Evolutionary conservation across 305 asterid species (phyloP).

Genomic region (Stenogyne calaminthoides): DNA sequence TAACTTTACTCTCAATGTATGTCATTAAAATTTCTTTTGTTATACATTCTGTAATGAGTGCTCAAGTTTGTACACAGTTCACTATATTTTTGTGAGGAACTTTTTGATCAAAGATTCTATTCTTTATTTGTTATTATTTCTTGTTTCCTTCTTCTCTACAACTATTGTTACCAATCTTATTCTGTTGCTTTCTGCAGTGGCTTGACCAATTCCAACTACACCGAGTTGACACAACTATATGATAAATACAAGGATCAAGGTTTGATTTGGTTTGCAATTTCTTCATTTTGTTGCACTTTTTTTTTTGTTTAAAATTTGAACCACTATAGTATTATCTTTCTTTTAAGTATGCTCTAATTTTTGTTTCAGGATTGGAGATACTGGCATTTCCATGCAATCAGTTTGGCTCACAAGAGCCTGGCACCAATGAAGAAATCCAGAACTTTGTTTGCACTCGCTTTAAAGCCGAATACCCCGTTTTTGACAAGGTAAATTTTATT

Average conservation of each 20-base stretch:
- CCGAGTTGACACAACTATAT: slow-evolving; percentile 67
- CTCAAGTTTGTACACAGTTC: neutral
- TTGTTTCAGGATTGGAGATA: slow-evolving; percentile 74
- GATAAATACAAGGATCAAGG: slow-evolving; percentile 85
- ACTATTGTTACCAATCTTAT: neutral
- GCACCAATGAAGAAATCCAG: slow-evolving; percentile 78
- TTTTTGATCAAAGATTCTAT: neutral
- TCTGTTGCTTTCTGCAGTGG: slow-evolving; percentile 64
- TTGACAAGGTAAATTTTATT: slow-evolving; percentile 61
- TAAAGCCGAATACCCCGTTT: slow-evolving; percentile 90
- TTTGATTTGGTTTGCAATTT: slow-evolving; percentile 25
- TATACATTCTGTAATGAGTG: neutral
- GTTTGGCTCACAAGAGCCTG: slow-evolving; percentile 96
- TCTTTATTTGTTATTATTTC: neutral
- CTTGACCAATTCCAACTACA: slow-evolving; percentile 77
- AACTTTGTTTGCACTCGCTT: slow-evolving; percentile 87
- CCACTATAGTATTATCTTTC: neutral
- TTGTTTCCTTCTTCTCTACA: neutral
- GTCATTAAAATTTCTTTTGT: neutral
- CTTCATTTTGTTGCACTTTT: neutral
- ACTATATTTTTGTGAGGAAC: neutral
- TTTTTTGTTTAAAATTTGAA: slow-evolving; percentile 4
- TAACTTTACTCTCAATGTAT: neutral
- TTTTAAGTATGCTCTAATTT: neutral
- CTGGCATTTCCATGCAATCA: slow-evolving; percentile 98